Conservation (phyloP, 2,329 filamentous ascomycete genomes). For the Alternaria viburni region DNA sequence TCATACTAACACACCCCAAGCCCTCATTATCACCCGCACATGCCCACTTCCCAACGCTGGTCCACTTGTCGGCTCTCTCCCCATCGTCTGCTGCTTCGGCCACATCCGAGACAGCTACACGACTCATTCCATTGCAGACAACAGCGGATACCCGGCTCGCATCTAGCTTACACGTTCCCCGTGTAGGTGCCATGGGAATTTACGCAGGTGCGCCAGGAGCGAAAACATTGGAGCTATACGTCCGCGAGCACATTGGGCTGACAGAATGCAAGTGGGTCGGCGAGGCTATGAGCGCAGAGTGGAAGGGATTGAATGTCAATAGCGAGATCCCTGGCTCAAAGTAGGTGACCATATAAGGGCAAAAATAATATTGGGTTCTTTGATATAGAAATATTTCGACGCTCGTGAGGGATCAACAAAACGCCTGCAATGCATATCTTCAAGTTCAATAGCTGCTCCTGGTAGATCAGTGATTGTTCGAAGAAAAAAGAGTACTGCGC, state of each 20-base stretch:
- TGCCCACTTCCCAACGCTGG: conserved; percentile 42
- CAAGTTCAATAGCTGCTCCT: neutral
- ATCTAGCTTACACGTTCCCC: conserved; percentile 64
- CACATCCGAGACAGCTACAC: conserved; percentile 48
- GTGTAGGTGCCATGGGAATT: conserved; percentile 70
- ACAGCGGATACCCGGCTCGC: conserved; percentile 65
- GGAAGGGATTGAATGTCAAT: conserved; percentile 53
- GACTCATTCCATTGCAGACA: conserved; percentile 68
- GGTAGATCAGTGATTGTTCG: neutral
- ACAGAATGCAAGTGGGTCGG: conserved; percentile 65
- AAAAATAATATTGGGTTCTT: neutral
- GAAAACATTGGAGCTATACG: conserved; percentile 63
- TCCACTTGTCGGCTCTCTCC: conserved; percentile 32
- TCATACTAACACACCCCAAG: conserved; percentile 43
- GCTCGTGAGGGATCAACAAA: neutral
- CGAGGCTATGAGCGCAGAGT: conserved; percentile 51
- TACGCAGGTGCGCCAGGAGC: conserved; percentile 63
- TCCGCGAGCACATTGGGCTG: conserved; percentile 59
- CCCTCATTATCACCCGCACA: conserved; percentile 42
- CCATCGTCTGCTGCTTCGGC: neutral
- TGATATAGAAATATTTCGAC: neutral
- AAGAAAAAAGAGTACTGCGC: neutral
- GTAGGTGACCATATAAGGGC: neutral
- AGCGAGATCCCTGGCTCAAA: conserved; percentile 1
- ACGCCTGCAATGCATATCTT: conserved; percentile 35